Conservation (phyloP, 371 early-diverging fungal species). For the Modicella reniformis region DNA sequence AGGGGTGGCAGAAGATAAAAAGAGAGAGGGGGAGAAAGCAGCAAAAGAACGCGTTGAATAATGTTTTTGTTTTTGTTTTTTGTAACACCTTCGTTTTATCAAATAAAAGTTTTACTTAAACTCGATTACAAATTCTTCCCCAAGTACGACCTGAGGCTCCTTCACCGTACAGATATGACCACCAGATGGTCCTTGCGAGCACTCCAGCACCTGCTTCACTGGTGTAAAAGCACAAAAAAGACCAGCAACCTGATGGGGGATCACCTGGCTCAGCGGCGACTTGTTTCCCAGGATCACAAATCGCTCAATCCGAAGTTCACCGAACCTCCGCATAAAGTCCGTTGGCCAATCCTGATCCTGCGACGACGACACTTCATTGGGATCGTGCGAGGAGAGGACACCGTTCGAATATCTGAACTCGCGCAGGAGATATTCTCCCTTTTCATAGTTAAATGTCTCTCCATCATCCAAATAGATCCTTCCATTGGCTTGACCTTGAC, state of each 20-base stretch:
- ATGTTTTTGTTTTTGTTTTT: neutral
- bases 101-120: conserved; percentile 33
- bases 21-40: too few species aligned
- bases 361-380: conserved; percentile 16
- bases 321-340: conserved; percentile 34
- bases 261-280: conserved; percentile 30
- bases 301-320: conserved; percentile 68
- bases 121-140: conserved; percentile 69
- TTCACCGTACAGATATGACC: conserved; percentile 64
- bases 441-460: conserved; percentile 76
- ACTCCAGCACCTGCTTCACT: conserved; percentile 30
- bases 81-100: neutral
- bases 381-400: conserved; percentile 58
- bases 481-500: conserved; percentile 77
- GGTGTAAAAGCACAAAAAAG: too few species aligned
- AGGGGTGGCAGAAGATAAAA: neutral
- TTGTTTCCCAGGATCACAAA: conserved; percentile 67
- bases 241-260: conserved; percentile 24
- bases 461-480: conserved; percentile 91
- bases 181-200: conserved; percentile 29
- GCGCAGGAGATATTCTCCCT: conserved; percentile 69
- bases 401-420: conserved; percentile 55
- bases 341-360: conserved; percentile 18
- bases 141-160: conserved; percentile 72
- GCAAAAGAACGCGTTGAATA: neutral